Evolutionary conservation across 768 basidiomycete species (phyloP).

Genomic region (Punctularia strigosozonata): DNA sequence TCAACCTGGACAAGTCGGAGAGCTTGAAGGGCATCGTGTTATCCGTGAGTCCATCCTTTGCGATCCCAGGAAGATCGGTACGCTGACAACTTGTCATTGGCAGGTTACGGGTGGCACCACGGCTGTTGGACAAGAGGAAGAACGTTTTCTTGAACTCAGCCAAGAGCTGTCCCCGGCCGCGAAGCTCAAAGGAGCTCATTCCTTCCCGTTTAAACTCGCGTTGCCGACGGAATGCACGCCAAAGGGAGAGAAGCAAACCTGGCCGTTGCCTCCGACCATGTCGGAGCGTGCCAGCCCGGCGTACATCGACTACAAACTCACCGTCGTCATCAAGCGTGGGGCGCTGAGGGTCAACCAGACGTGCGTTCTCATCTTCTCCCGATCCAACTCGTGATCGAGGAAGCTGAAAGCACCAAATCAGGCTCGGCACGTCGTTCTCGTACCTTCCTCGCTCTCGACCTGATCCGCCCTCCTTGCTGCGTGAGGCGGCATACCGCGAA

Average conservation of each 20-base stretch:
- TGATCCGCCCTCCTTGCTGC: constrained; percentile 6
- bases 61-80: constrained; percentile 1
- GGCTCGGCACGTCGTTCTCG: constrained; percentile 6
- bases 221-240: constrained; percentile 29
- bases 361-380: constrained; percentile 3
- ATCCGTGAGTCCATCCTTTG: constrained; percentile 22
- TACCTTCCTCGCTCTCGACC: constrained; percentile 9
- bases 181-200: constrained; percentile 32
- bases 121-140: constrained; percentile 43
- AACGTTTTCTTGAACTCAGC: constrained; percentile 30
- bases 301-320: constrained; percentile 44
- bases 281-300: constrained; percentile 42
- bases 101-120: constrained; percentile 39
- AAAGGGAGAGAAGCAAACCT: constrained; percentile 9
- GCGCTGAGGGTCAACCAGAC: constrained; percentile 34
- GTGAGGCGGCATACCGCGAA: constrained; percentile 8
- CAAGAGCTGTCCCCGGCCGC: constrained; percentile 21
- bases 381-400: neutral
- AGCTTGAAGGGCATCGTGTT: constrained; percentile 35
- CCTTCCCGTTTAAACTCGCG: constrained; percentile 36
- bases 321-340: constrained; percentile 37
- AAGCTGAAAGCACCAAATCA: constrained; percentile 2
- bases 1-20: constrained; percentile 38
- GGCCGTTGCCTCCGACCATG: constrained; percentile 39
- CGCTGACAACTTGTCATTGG: neutral